Base-by-base conservation (phyloP, 2,329 filamentous ascomycete genomes). In the Trichoderma arundinaceum region DNA sequence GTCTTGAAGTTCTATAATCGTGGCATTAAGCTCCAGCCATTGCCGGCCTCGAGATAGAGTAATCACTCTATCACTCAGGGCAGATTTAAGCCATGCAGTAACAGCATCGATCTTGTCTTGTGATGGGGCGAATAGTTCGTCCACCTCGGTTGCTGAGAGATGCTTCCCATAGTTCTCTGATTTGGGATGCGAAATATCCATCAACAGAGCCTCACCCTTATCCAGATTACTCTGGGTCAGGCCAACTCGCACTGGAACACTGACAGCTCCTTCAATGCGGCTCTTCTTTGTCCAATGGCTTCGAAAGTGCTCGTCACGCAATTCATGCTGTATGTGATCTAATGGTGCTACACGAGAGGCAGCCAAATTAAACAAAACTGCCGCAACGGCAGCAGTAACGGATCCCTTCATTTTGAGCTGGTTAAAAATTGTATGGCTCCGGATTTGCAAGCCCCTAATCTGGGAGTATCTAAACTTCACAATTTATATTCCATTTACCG, bases 11-110 rank as follows among this genome's bases (percentile, higher is more conserved):
- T 65, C 63, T 1, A 22, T n/a, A 13, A 67, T 61, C 2, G 60
- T 65, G 2, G 67, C 59, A 17, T 68, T 53, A 15, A 68, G 12
- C 13, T 49, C 53, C 49, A 68, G 58, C 33, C 83, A 86, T 57
- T 81, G 81, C 57, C 81, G 78, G 15, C 81, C 81, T 44, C 78
- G 76, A 0, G 84, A 83, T 46, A 84, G 79, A 39, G 75, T 76
- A 53, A 88, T 77, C 5, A 83, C 79, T 2, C 77, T 75, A 4
- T 73, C 70, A 32, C 77, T 70, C 59, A 88, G 84, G 7, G 85
- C 86, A 33, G 81, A 78, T 7, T 74, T 72, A 8, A 88, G 78
- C 86, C 86, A 88, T 10, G 76, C 70, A 69, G 79, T 79, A 22
- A 87, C 83, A 2, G 80, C 75, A 8, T 81, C 75, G 5, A 86